Evolutionary conservation across 495 filamentous ascomycete genomes (phyloP).

Genomic region (Glutinoglossum americanum): DNA sequence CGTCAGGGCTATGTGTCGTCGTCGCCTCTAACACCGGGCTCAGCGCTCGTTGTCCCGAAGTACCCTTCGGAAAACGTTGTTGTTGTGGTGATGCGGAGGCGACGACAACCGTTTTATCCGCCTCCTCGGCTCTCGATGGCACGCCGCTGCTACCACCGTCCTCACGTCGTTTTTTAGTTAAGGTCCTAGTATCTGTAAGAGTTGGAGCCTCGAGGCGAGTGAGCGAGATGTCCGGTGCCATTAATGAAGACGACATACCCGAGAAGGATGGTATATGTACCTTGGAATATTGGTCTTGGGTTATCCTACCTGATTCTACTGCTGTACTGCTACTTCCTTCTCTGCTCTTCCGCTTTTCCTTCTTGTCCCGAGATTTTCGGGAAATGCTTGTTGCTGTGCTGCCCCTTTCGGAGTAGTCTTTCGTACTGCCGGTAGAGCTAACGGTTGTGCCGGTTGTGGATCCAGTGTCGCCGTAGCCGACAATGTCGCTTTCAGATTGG

Average conservation of each 20-base stretch:
- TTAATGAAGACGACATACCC: background rate
- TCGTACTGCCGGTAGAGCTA: background rate
- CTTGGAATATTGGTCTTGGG: slow-evolving; percentile 5
- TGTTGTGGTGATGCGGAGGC: background rate
- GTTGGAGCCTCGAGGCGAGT: background rate
- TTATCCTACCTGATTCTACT: slow-evolving; percentile 5
- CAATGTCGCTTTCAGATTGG: background rate
- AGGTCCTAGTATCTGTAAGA: background rate
- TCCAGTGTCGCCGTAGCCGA: background rate
- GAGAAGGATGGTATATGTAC: slow-evolving; percentile 2
- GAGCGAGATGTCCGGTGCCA: background rate
- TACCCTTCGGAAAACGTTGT: background rate
- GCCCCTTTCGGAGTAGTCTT: background rate
- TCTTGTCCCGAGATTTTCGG: slow-evolving; percentile 2
- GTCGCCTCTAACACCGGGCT: background rate
- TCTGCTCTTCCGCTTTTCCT: slow-evolving; percentile 1
- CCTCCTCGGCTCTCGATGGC: background rate
- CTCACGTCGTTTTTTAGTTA: background rate
- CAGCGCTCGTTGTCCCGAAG: background rate
- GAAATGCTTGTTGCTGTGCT: background rate
- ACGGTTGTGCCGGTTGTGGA: background rate
- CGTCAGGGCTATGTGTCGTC: background rate
- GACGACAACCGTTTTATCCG: background rate
- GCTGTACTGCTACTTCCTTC: background rate
- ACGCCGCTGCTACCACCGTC: background rate